phyloP scores from a whole-genome alignment of 2,329 filamentous ascomycete genomes.

The Cordyceps farinosa region DNA sequence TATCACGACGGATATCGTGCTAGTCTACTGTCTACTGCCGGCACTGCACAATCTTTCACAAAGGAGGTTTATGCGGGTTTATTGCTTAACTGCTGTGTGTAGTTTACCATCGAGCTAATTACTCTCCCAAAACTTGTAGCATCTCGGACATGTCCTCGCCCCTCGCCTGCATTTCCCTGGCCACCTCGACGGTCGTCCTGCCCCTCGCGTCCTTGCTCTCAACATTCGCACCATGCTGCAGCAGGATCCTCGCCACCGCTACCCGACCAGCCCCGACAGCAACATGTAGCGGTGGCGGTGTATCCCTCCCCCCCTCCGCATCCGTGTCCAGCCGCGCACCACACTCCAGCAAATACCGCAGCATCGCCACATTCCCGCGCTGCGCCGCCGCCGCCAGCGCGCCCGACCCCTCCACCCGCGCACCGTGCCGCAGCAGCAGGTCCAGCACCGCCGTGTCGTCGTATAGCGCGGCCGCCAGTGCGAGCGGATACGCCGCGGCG shows the following conservation, averaged over 20 bases:
- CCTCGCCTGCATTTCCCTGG: no score
- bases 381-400: background rate
- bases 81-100: no score
- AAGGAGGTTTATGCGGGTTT: no score
- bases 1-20: no score
- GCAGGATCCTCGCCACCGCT: background rate
- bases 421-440: background rate
- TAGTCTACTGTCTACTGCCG: no score
- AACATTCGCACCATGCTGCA: background rate
- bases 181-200: no score
- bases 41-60: no score
- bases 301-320: background rate
- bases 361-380: background rate
- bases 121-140: no score
- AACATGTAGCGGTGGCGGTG: background rate
- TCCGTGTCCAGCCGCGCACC: background rate
- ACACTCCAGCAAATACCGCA: background rate
- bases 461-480: background rate
- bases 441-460: background rate
- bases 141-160: no score
- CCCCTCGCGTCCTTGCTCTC: no score
- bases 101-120: no score
- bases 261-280: background rate
- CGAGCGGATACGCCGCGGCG: background rate
- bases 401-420: background rate